Evolutionary conservation across 768 basidiomycete genomes (phyloP).

Genomic region (Phlebiopsis flavidoalba): DNA sequence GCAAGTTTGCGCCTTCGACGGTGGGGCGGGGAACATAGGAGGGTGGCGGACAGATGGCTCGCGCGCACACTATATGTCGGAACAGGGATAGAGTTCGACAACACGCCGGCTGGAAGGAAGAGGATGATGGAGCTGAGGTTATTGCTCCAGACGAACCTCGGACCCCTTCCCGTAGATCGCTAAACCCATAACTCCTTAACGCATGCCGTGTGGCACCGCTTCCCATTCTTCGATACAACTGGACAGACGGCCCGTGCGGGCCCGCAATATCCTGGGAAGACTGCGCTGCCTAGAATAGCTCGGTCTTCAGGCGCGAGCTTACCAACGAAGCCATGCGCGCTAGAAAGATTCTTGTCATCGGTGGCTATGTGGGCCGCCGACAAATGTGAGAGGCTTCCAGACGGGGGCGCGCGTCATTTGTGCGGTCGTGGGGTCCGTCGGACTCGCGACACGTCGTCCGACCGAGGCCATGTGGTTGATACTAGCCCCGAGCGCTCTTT

Average conservation of each 20-base stretch:
- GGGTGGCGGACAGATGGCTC: conserved; percentile 12
- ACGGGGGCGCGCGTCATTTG: neutral
- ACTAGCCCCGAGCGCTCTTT: neutral
- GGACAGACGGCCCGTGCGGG: conserved; percentile 5
- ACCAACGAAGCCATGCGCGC: conserved; percentile 26
- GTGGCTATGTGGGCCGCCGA: conserved; percentile 27
- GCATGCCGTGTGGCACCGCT: conserved; percentile 3
- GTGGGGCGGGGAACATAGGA: conserved; percentile 20
- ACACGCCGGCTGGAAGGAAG: neutral
- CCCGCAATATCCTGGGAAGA: neutral
- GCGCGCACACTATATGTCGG: conserved; percentile 12
- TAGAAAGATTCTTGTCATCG: conserved; percentile 30
- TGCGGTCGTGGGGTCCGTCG: neutral
- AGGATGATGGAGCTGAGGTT: neutral
- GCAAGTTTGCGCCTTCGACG: conserved; percentile 18
- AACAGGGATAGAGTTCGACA: conserved; percentile 2
- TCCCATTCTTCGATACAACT: conserved; percentile 18
- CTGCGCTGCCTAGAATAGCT: neutral
- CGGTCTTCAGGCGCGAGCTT: conserved; percentile 17
- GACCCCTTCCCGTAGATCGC: neutral
- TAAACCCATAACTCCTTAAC: conserved; percentile 3
- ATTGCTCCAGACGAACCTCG: neutral
- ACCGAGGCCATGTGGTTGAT: neutral
- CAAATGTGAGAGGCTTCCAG: neutral
- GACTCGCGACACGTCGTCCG: neutral